Evolutionary conservation across 345 rosid species (phyloP).

Genomic region (Brassica incana): DNA sequence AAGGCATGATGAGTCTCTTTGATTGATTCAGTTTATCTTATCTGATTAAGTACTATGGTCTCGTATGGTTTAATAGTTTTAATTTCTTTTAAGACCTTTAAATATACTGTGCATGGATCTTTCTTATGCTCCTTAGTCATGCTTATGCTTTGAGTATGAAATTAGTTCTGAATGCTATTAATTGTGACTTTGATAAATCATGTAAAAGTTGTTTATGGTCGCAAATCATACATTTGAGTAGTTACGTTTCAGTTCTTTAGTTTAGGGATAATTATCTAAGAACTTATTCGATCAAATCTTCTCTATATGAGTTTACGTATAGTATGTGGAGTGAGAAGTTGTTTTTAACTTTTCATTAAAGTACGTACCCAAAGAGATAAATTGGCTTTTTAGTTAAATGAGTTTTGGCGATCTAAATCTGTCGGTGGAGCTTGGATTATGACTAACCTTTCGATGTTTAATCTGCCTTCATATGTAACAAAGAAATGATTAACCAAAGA

Average conservation of each 20-base stretch:
- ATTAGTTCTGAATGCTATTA: not conserved
- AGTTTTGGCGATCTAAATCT: not conserved
- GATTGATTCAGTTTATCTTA: conserved; percentile 11
- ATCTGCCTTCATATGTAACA: not conserved
- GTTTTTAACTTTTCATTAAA: not conserved
- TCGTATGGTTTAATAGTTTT: not conserved
- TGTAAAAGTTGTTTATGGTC: not conserved
- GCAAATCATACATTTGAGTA: not conserved
- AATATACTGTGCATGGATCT: not conserved
- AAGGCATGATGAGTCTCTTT: conserved; percentile 34
- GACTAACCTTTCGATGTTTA: not conserved
- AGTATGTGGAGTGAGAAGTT: not conserved
- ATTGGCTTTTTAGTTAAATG: not conserved
- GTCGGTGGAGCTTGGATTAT: not conserved
- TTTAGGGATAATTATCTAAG: no score
- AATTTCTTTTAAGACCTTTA: not conserved
- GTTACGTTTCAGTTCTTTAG: not conserved
- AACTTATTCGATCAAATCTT: not conserved
- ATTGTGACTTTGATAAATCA: not conserved
- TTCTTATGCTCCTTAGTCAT: not conserved
- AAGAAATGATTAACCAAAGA: not conserved
- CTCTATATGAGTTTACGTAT: not conserved
- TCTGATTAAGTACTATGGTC: not conserved
- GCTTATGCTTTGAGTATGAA: not conserved
- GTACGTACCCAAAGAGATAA: no score